phyloP scores from a whole-genome alignment of 1,139 yeast species.

The Suhomyces anneliseae region DNA sequence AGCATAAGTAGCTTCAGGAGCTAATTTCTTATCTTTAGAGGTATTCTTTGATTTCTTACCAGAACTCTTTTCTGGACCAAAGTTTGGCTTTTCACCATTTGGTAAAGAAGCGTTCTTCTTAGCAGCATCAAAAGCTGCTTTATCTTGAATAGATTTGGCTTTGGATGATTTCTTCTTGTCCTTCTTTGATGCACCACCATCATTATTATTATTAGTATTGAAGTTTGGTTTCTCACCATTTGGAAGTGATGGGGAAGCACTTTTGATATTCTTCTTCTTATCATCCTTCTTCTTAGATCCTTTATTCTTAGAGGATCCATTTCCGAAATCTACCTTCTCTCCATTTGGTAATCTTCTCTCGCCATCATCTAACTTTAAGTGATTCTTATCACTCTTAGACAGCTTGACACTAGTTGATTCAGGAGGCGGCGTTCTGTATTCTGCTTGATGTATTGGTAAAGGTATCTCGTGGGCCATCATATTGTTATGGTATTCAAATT shows the following conservation, averaged over 20 bases:
- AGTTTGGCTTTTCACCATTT: conserved; percentile 36
- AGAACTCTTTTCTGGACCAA: conserved; percentile 12
- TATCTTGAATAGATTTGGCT: conserved; percentile 36
- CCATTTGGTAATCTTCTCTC: conserved; percentile 44
- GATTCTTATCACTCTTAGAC: conserved; percentile 10
- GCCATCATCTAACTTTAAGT: conserved; percentile 16
- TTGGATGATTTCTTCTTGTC: conserved; percentile 12
- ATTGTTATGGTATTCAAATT: conserved; percentile 4
- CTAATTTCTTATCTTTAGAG: conserved; percentile 17
- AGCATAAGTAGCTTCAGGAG: conserved; percentile 45
- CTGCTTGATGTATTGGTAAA: conserved; percentile 22
- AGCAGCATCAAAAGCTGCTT: conserved; percentile 31
- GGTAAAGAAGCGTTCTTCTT: conserved; percentile 23
- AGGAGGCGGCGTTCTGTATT: conserved; percentile 9
- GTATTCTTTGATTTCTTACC: conserved; percentile 13
- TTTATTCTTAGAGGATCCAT: conserved; percentile 13
- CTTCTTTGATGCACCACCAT: conserved; percentile 12
- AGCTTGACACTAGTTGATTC: conserved; percentile 2
- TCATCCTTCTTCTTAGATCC: conserved; percentile 9
- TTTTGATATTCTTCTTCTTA: conserved; percentile 16
- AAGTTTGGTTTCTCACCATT: conserved; percentile 38
- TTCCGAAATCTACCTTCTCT: conserved; percentile 42
- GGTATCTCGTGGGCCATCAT: conserved; percentile 48
- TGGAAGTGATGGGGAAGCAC: conserved; percentile 24
- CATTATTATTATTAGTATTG: conserved; percentile 18